Evolutionary conservation across 2,329 filamentous ascomycete genomes (phyloP).

Genomic region (Diaporthe longicolla): DNA sequence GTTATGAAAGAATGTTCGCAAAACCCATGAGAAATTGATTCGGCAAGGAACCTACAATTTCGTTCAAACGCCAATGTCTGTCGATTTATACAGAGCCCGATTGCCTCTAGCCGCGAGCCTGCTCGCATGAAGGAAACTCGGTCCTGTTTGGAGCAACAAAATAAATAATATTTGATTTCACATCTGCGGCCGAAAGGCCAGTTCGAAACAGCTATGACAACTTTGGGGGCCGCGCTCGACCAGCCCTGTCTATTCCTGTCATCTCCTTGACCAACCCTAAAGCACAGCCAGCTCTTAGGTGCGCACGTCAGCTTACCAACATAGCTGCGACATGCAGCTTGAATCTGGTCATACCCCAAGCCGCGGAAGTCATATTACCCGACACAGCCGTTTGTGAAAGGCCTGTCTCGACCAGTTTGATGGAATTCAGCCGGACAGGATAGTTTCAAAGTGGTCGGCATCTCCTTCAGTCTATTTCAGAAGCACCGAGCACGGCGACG

Average conservation of each 20-base stretch:
- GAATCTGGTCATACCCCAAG: not conserved
- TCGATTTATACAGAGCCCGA: not conserved
- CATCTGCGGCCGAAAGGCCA: not conserved
- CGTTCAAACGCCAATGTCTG: not conserved
- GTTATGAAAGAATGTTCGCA: not conserved
- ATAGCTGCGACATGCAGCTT: not conserved
- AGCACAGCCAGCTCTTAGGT: not conserved
- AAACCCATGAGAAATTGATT: not conserved
- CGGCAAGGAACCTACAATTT: no score
- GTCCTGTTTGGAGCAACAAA: not conserved
- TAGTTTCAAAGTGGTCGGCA: not conserved
- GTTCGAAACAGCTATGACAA: not conserved
- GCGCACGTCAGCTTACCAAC: slow-evolving; percentile 4
- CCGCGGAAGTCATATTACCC: not conserved
- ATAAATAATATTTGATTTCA: not conserved
- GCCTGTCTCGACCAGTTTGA: slow-evolving; percentile 4
- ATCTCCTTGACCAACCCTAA: not conserved
- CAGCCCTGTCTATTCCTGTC: not conserved
- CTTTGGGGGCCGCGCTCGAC: not conserved
- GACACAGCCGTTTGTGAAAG: not conserved
- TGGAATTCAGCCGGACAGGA: not conserved
- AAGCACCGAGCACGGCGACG: not conserved
- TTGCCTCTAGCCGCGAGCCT: not conserved
- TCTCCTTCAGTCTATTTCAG: no score
- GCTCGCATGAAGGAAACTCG: not conserved